Base-by-base conservation (phyloP, 108 stramenopile species). In the Discostella pseudostelligera region DNA sequence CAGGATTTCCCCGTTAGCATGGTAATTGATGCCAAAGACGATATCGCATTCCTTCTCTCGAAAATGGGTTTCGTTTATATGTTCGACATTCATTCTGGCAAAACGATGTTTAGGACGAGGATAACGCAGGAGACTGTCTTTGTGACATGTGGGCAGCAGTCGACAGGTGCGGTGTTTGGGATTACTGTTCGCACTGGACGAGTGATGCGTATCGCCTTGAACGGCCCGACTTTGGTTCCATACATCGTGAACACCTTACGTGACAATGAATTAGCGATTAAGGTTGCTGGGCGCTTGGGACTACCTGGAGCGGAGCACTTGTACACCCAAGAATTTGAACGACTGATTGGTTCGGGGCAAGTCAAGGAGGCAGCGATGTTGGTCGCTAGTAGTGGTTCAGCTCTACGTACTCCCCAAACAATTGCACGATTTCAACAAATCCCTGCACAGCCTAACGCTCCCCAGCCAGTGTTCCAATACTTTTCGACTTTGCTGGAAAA, bases 41-140 rank as follows among this genome's bases (percentile, higher is more conserved):
- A 94, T 63, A 61, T 99, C 43, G 89, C 98, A n/a, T 98, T 91
- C 75, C 74, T 99, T 70, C 73, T 98, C 54, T 93, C 97, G 46
- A 96, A 96, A 90, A 96, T 92, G 88, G 99, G 99, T 29, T 98
- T 96, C 79, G 81, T 92, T 21, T 99, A 93, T 84, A 83, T 99
- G 81, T 97, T 99, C 79, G 99, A 99, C 75, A 83, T 96, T 56
- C 92, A 93, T 81, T 81, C 92, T 21, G 99, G 96, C 56, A 96
- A 96, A 72, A 87, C 95, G 47, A 83, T 99, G 67, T 99, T 95
- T 78, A 87, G 99, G 22, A 91, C 92, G 17, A 84, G 88, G 68
- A 90, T 99, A 80, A 94, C 96, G 25, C 87, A 93, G 56, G 98
- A 99, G 42, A 97, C 97, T 9, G 83, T 99, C 44, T 99, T 99